Base-by-base conservation (phyloP, 2,329 filamentous ascomycete species). In the Paecilomyces sp. region DNA sequence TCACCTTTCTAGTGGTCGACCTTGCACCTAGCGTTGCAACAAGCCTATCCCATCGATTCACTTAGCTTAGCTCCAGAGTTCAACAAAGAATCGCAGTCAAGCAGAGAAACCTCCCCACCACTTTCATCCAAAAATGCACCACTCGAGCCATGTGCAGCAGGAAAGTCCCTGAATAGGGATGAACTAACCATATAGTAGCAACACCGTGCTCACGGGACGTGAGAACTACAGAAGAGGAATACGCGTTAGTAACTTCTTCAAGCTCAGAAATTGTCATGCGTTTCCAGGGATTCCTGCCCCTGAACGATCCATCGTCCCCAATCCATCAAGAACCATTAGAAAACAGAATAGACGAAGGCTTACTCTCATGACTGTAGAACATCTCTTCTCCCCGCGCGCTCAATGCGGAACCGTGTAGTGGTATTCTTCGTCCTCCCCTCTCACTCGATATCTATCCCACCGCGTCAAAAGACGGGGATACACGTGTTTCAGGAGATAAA, bases 351-450 rank as follows among this genome's bases (percentile, higher is more conserved):
- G 9, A 18, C 34, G 31, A 41, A 55, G 11, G 53, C 87, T 71
- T 80, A 94, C 93, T 91, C 77, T 97, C 92, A 77, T 96, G 91
- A 68, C 90, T 95, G 79, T 96, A 97, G 73, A 97, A 97, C 92
- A 97, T 97, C 60, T 61, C 65, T 61, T 31, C 13, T 36, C 24
- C 9, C 24, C 9, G 36, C 34, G 15, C 12, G n/a, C 8, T 47
- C 41, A 47, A 47, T n/a, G 3, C 15, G n/a, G n/a, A n/a, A n/a
- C 3, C 18, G 4, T 47, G n/a, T 4, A 22, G n/a, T 22, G 2
- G 15, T 47, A 47, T 47, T n/a, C 18, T 18, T 22, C 5, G 41
- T 18, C 41, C 9, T 9, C 41, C 25, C n/a, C 18, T 18, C 15
- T n/a, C 13, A 47, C 41, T 47, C 41, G 8, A 47, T 15, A 1